These are phyloP conservation scores for Phytophthora sojae DNA, from an alignment of 352 stramenopile species.

Conservation along the genomic window DNA sequence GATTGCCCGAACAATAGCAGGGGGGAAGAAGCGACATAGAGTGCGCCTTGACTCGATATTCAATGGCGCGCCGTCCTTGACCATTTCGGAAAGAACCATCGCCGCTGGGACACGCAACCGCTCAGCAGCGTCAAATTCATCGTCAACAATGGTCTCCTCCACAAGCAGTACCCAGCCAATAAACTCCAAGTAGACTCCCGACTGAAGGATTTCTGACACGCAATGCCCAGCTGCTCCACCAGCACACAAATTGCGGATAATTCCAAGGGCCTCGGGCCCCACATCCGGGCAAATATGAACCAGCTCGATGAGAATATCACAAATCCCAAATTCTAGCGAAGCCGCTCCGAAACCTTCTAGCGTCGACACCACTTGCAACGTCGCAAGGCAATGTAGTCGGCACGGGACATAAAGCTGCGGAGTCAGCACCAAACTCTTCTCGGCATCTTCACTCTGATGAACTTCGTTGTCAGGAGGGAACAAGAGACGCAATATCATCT, in stretches of 20 bases:
- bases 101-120: constrained; percentile 64
- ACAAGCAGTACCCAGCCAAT: constrained; percentile 78
- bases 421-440: constrained; percentile 60
- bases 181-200: constrained; percentile 80
- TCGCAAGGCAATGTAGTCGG: constrained; percentile 65
- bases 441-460: constrained; percentile 62
- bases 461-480: constrained; percentile 85
- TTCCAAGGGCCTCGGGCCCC: constrained; percentile 56
- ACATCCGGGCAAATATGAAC: constrained; percentile 68
- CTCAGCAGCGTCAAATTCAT: constrained; percentile 65
- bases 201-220: constrained; percentile 72
- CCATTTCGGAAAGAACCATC: constrained; percentile 73
- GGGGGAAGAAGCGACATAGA: constrained; percentile 78
- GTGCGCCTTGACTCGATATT: constrained; percentile 60
- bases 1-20: constrained; percentile 65
- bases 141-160: constrained; percentile 68
- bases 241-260: constrained; percentile 77
- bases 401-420: constrained; percentile 71
- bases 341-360: constrained; percentile 60
- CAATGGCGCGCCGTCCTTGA: constrained; percentile 47
- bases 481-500: constrained; percentile 76
- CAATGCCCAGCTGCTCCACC: constrained; percentile 54
- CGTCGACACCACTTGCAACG: constrained; percentile 64
- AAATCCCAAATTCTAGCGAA: constrained; percentile 68
- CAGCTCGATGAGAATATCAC: constrained; percentile 82